Evolutionary conservation across 768 basidiomycete genomes (phyloP).

Genomic region (Mycena filopes): DNA sequence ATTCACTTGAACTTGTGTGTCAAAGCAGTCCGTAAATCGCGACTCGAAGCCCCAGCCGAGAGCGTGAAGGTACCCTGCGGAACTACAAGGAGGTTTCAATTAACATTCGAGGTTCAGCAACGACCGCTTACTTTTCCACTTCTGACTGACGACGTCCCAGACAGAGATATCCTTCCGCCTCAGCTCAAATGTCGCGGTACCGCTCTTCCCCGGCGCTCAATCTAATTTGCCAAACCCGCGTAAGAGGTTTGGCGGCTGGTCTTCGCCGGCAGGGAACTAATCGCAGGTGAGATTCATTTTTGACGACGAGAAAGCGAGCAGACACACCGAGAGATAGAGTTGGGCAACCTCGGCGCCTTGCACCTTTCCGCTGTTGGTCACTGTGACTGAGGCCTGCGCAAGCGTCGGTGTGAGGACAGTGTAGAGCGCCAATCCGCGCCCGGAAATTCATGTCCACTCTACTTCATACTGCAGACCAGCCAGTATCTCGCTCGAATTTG

Average conservation of each 20-base stretch:
- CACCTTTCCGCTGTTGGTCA: constrained; percentile 12
- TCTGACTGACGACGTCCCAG: constrained; percentile 11
- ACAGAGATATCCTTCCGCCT: constrained; percentile 23
- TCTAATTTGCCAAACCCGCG: constrained; percentile 25
- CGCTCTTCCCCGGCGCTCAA: constrained; percentile 6
- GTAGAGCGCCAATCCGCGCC: too few species aligned
- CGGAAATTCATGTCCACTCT: too few species aligned
- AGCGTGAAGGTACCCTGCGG: too few species aligned
- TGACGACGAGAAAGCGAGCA: too few species aligned
- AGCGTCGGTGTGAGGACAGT: too few species aligned
- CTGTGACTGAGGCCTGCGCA: constrained; percentile 7
- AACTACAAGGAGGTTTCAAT: too few species aligned
- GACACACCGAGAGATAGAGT: constrained; percentile 16
- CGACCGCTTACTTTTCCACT: constrained; percentile 22
- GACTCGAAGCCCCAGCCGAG: too few species aligned
- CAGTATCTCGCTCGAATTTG: too few species aligned
- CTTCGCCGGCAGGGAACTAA: constrained; percentile 17
- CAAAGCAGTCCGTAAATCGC: too few species aligned
- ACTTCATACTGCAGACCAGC: too few species aligned
- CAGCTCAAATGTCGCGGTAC: constrained; percentile 19
- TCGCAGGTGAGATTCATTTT: not conserved
- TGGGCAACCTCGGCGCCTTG: constrained; percentile 22
- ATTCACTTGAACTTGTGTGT: too few species aligned
- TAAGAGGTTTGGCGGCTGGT: constrained; percentile 11
- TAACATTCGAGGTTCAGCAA: too few species aligned